Percentiles rank a stretch among this genome's conserved stretches.
Evolutionary conservation across 2,329 filamentous ascomycete genomes (phyloP).

Genomic region (Aspergillus flavus): DNA sequence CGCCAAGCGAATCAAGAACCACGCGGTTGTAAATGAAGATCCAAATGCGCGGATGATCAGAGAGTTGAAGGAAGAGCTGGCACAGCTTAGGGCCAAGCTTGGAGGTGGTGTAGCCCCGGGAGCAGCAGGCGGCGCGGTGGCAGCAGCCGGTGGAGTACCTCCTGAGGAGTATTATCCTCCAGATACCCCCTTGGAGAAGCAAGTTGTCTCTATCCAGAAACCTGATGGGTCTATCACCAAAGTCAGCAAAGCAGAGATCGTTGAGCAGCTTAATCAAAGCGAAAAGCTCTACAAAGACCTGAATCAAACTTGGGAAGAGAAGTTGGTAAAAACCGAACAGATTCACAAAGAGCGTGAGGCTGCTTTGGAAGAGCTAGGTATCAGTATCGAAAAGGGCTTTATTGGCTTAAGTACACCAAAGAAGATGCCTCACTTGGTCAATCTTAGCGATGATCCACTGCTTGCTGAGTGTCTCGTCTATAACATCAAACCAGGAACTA

Average conservation of each 20-base stretch:
- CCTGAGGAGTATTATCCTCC: constrained; percentile 86
- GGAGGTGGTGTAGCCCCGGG: constrained; percentile 56
- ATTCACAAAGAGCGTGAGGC: constrained; percentile 97
- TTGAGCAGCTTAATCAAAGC: constrained; percentile 91
- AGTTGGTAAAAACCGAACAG: constrained; percentile 88
- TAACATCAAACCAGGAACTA: constrained; percentile 93
- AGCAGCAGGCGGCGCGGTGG: constrained; percentile 45
- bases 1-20: constrained; percentile 99
- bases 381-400: constrained; percentile 98
- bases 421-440: constrained; percentile 99
- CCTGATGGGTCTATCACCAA: constrained; percentile 86
- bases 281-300: constrained; percentile 95
- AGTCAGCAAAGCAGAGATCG: constrained; percentile 97
- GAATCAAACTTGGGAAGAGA: constrained; percentile 99
- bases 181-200: constrained; percentile 88
- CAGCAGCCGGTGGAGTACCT: constrained; percentile 52
- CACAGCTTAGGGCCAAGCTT: constrained; percentile 82
- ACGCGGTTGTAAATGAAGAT: constrained; percentile 98
- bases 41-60: constrained; percentile 98
- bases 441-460: constrained; percentile 90
- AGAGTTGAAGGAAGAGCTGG: constrained; percentile 92
- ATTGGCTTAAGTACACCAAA: constrained; percentile 94
- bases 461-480: constrained; percentile 96
- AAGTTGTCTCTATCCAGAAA: constrained; percentile 92
- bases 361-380: constrained; percentile 92